phyloP scores from a whole-genome alignment of 495 filamentous ascomycete genomes.

The Staphylotrichum tortipilum region DNA sequence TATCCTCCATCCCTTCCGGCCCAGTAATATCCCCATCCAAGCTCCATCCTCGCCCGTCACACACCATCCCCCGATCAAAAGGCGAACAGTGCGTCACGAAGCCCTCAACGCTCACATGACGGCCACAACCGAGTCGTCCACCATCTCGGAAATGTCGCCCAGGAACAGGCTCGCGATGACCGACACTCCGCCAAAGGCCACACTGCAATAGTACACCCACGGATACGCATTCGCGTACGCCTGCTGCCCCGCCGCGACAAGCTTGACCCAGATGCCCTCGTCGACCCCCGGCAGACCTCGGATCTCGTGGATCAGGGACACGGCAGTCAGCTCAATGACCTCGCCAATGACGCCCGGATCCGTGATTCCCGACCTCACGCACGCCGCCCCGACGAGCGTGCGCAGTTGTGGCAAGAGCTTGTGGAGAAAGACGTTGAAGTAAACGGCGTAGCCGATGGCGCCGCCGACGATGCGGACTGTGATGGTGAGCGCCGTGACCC shows the following conservation, averaged over 20 bases:
- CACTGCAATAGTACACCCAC: slow-evolving; percentile 59
- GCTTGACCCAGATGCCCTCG: slow-evolving; percentile 43
- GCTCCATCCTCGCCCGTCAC: neutral
- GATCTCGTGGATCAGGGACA: slow-evolving; percentile 46
- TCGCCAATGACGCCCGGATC: slow-evolving; percentile 31
- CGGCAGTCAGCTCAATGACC: slow-evolving; percentile 50
- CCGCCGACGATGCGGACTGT: slow-evolving; percentile 65
- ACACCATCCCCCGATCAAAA: too few relatives aligned
- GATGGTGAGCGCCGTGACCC: slow-evolving; percentile 64
- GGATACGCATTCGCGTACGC: slow-evolving; percentile 57
- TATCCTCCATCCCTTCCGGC: neutral
- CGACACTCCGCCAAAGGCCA: slow-evolving; percentile 57
- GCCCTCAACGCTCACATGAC: slow-evolving; percentile 46
- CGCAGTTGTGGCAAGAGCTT: slow-evolving; percentile 50
- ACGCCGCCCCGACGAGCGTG: slow-evolving; percentile 46
- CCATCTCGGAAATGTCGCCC: slow-evolving; percentile 55
- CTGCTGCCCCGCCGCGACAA: slow-evolving; percentile 54
- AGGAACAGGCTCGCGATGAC: slow-evolving; percentile 56
- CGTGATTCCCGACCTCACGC: slow-evolving; percentile 47
- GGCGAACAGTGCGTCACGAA: too few relatives aligned
- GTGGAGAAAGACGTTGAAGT: slow-evolving; percentile 67
- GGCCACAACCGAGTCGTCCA: slow-evolving; percentile 62
- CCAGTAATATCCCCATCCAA: neutral
- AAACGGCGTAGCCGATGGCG: slow-evolving; percentile 61
- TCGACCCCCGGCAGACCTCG: slow-evolving; percentile 50